Conservation (phyloP, 176 grass and related monocot genomes). For the Paspalum vaginatum region DNA sequence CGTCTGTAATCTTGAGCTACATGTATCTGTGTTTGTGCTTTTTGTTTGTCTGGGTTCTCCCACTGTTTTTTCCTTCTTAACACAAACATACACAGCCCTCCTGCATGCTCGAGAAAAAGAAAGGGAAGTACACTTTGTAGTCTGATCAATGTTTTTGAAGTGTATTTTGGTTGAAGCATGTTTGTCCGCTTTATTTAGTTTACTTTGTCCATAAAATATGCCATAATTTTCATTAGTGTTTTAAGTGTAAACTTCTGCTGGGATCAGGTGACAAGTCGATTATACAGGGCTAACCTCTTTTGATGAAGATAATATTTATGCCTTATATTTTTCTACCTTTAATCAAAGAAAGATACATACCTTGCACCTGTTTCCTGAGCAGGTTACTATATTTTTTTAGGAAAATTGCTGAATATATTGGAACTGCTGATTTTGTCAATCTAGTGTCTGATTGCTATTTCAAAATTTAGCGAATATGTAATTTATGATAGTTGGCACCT, state of each 20-base stretch:
- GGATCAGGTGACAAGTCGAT: background rate
- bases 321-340: background rate
- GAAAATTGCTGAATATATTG: background rate
- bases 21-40: too few relatives aligned
- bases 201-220: background rate
- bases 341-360: background rate
- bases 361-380: background rate
- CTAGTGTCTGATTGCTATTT: background rate
- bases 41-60: too few relatives aligned
- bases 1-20: too few relatives aligned
- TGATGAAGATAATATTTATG: constrained; percentile 12
- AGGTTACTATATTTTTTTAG: background rate
- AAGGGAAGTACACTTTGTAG: too few relatives aligned
- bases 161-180: background rate
- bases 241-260: constrained; percentile 1
- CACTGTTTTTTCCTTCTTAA: too few relatives aligned
- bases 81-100: too few relatives aligned
- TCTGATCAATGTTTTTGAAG: background rate
- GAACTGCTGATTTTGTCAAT: background rate
- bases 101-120: too few relatives aligned
- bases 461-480: background rate
- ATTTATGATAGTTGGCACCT: background rate
- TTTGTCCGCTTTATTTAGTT: background rate
- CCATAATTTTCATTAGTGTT: background rate
- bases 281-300: background rate